Base-by-base conservation (phyloP, 2,329 filamentous ascomycete species). In the Parascedosporium putredinis region DNA sequence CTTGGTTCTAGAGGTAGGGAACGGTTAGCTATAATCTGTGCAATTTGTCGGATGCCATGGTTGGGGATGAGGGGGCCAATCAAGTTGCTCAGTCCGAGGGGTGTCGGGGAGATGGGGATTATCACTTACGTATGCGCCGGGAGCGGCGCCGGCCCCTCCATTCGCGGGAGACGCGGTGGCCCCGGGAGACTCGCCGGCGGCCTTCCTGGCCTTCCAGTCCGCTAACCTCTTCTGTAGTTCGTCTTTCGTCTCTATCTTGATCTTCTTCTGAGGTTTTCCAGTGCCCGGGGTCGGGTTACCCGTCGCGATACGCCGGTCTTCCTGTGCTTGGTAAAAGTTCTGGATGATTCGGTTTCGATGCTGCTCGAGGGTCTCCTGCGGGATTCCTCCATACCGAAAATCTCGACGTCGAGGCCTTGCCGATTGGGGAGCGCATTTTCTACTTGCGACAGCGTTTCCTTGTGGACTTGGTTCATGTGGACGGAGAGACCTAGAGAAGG, bases 401-500 rank as follows among this genome's bases (percentile, higher is more conserved):
- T 96, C 68, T 98, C 93, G 53, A 95, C 81, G 53, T 95, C 88
- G 53, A 95, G 80, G 52, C 85, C 84, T 55, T 88, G 81, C 54
- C 93, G 83, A 60, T 91, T 91, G 0, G 86, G 83, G 3, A 96
- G 77, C 46, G 93, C 89, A 74, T 97, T 96, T 59, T 96, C 91
- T 61, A 98, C 89, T 42, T 82, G 80, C 18, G 79, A 81, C 46
- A 97, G 77, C 25, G 83, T 86, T 65, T 96, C 90, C 67, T 98
- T 98, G 73, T 98, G 93, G 45, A 98, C 93, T 66, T 98, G 93
- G 63, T 91, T 94, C 88, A 97, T 86, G 65, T 98, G 93, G 50
- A 98, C 93, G 31, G 86, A 87, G 53, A 98, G 80, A 72, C 93
- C 89, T 95, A 7, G 24, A 6, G 20, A 9, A 33, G 25, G 8